Conservation (phyloP, 1,284 basidiomycete species). For the Mycosarcoma maydis region DNA sequence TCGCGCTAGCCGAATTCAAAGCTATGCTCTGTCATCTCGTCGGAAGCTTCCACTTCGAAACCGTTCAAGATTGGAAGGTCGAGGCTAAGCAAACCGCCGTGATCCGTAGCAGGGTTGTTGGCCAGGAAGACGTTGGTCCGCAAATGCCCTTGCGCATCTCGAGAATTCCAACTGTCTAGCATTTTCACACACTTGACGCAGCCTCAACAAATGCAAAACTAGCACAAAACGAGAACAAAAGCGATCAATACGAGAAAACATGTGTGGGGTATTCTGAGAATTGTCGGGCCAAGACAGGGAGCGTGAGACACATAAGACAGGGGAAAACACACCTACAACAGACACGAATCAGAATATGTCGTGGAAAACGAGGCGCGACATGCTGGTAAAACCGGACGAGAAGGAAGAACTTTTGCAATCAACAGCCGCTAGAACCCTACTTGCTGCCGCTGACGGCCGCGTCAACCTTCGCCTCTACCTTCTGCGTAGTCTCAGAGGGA, state of each 20-base stretch:
- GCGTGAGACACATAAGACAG: no score
- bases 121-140: slow-evolving; percentile 52
- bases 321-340: slow-evolving; percentile 8
- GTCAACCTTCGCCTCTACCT: slow-evolving; percentile 10
- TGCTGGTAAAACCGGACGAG: no score
- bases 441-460: slow-evolving; percentile 21
- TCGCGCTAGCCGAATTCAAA: slow-evolving; percentile 62
- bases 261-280: slow-evolving; percentile 31
- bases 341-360: background rate
- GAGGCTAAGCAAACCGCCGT: slow-evolving; percentile 51
- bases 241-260: background rate
- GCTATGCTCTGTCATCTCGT: slow-evolving; percentile 52
- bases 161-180: slow-evolving; percentile 4
- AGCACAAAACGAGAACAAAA: no score
- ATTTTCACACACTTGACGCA: no score
- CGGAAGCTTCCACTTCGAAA: slow-evolving; percentile 44
- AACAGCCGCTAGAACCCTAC: slow-evolving; percentile 1
- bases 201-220: no score
- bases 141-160: slow-evolving; percentile 53
- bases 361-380: background rate
- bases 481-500: slow-evolving; percentile 16
- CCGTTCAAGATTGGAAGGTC: slow-evolving; percentile 48
- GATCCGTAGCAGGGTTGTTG: slow-evolving; percentile 31
- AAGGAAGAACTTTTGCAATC: no score
- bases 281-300: slow-evolving; percentile 15